phyloP scores from a whole-genome alignment of 129 eudicot species.

The Centella asiatica region DNA sequence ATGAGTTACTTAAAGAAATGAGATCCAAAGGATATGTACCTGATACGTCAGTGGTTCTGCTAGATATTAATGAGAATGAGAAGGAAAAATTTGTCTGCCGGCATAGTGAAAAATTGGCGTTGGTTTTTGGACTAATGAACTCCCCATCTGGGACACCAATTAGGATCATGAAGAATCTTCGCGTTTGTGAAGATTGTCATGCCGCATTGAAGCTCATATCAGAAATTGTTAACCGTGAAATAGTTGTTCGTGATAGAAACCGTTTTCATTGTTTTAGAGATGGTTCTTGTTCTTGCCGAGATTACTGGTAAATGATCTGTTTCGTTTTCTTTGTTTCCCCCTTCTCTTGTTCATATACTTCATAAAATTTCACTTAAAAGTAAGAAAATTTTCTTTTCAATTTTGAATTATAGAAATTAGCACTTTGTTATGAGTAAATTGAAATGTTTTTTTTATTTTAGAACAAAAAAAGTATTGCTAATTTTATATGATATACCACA shows the following conservation, averaged over 20 bases:
- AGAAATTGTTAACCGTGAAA: conserved; percentile 35
- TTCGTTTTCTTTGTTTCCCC: neutral
- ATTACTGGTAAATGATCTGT: conserved; percentile 33
- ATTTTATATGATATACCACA: too few relatives aligned
- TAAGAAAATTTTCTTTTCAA: too few relatives aligned
- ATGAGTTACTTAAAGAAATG: conserved; percentile 28
- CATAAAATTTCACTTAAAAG: too few relatives aligned
- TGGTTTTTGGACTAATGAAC: conserved; percentile 45
- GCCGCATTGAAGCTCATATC: conserved; percentile 48
- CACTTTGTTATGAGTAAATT: too few relatives aligned
- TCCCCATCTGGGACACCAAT: conserved; percentile 30
- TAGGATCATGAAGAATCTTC: conserved; percentile 47
- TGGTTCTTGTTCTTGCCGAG: conserved; percentile 50
- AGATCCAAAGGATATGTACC: conserved; percentile 39
- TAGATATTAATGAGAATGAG: conserved; percentile 44
- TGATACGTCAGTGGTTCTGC: conserved; percentile 35
- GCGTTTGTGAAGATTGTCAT: conserved; percentile 61
- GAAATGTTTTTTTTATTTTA: too few relatives aligned
- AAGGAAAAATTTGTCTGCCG: conserved; percentile 32
- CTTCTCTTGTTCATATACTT: neutral
- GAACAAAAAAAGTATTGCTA: too few relatives aligned
- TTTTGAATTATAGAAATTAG: too few relatives aligned
- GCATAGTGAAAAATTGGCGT: conserved; percentile 52
- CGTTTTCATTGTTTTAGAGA: conserved; percentile 47
- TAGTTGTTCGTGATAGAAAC: conserved; percentile 45